Evolutionary conservation across 2,329 filamentous ascomycete genomes (phyloP), one percentile per base, ranked within the genome.

Genomic region (Diaporthe ilicicola): DNA sequence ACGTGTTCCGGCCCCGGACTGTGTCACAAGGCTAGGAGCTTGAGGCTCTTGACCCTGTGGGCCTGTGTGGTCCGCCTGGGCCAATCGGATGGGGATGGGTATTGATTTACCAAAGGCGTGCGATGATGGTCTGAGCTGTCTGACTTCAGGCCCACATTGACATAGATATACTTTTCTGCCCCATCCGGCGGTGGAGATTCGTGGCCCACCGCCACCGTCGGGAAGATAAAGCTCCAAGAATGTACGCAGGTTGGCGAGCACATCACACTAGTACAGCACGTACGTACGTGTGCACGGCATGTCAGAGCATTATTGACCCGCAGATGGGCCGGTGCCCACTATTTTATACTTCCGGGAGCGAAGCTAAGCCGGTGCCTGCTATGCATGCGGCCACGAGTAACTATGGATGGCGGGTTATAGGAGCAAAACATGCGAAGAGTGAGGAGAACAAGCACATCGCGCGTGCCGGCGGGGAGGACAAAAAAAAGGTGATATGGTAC

Each of bases 261-360:
- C 37, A 39, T 15, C 6, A 62, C 37, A 39, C 10, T 5, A 39
- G 37, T 15, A 15, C 37, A 39, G 29, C 37, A 44, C 22, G 17
- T 29, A 42, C 15, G 22, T 54, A 37, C 29, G 27, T 42, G 55
- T 39, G 37, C 9, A 15, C 13, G 56, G 56, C 39, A 62, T 62
- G 42, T 48, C 22, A 46, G 12, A 42, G 56, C 56, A 42, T 1
- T 46, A 27, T 48, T 32, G 56, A 48, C 56, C 42, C 56, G 56
- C 56, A 62, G 56, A 48, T 34, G 27, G 56, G 56, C 56, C 56
- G 42, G 27, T 32, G 56, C 42, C 56, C 56, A 62, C 56, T 48
- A 34, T 46, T 62, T 62, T 48, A 62, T 62, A 62, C 39, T 48
- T 62, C 27, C 56, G 39, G 56, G 56, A 62, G 42, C 39, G 27